These are phyloP conservation scores for Phytopythium helicoides DNA, from an alignment of 352 stramenopile genomes.

Conservation along the genomic window DNA sequence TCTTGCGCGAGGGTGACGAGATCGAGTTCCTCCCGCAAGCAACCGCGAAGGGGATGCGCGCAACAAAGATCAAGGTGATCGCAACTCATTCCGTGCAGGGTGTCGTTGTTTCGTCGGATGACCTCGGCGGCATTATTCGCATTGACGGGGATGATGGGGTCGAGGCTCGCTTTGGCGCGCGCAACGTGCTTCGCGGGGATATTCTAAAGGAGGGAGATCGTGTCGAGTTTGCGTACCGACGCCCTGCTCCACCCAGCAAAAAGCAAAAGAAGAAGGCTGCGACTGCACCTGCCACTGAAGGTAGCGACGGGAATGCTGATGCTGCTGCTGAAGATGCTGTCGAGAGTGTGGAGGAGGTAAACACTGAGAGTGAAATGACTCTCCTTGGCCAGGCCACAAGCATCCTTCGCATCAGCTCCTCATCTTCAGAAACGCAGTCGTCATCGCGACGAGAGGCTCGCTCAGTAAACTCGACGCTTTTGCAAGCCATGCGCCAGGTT, in stretches of 20 bases:
- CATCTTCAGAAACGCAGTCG: slow-evolving; percentile 5
- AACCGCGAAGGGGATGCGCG: slow-evolving; percentile 44
- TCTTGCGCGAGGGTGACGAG: slow-evolving; percentile 71
- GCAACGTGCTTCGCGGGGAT: slow-evolving; percentile 59
- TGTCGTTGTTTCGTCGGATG: slow-evolving; percentile 44
- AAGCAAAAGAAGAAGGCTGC: slow-evolving; percentile 14
- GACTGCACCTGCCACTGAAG: neutral
- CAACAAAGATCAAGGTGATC: slow-evolving; percentile 53
- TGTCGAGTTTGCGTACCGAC: slow-evolving; percentile 62
- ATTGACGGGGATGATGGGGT: slow-evolving; percentile 36
- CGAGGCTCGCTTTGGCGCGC: slow-evolving; percentile 43
- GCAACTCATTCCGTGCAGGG: slow-evolving; percentile 54
- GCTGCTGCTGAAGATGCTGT: slow-evolving; percentile 12
- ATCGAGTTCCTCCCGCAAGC: slow-evolving; percentile 60
- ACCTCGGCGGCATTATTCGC: slow-evolving; percentile 54
- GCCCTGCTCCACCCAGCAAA: slow-evolving; percentile 22
- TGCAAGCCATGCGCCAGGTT: slow-evolving; percentile 62
- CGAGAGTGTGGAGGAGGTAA: slow-evolving; percentile 9
- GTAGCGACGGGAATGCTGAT: neutral
- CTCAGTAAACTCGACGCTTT: slow-evolving; percentile 63
- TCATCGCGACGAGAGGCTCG: slow-evolving; percentile 38
- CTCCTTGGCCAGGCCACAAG: slow-evolving; percentile 44
- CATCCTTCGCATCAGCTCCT: slow-evolving; percentile 40
- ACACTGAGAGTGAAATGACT: slow-evolving; percentile 6
- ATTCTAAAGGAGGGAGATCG: slow-evolving; percentile 61